Base-by-base conservation (phyloP, 1,284 basidiomycete genomes). In the Puccinia horiana region DNA sequence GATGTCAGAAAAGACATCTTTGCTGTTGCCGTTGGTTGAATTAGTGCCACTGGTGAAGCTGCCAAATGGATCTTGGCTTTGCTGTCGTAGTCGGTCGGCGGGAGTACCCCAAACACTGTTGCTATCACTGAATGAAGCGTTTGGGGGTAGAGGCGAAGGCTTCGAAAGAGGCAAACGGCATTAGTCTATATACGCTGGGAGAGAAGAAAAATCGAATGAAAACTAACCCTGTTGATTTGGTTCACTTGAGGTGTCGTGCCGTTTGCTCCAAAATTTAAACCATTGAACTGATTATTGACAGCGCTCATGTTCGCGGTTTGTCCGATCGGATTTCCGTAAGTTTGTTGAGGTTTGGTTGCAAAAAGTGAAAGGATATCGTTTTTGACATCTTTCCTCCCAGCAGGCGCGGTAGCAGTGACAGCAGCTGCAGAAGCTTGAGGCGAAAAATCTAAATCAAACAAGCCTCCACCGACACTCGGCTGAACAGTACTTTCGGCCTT, bases 351-450 rank as follows among this genome's bases (percentile, higher is more conserved):
- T 61, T 82, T 76, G 8, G 89, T 78, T n/a, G 92, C 91, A 86
- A 94, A 96, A 67, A 96, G 90, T 0, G 93, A 94, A 56, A 96
- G 89, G 84, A 96, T 96, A 84, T 96, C 93, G 83, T 93, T 90
- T 85, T 95, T 95, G 81, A 92, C 90, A 85, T 93, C 92, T 85
- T 93, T 92, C 85, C 89, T 90, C 42, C 87, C 84, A 8, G 88
- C 83, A 11, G 87, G 82, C 8, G 86, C 76, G 37, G 86, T 80
- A 8, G 85, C 75, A 4, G 86, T 85, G 35, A 87, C 85, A 2
- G 88, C 85, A 23, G 88, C 83, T 49, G 88, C 82, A 12, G 88
- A 84, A 18, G 89, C 83, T 0, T 91, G 89, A 0, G 91, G 88
- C 84, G 92, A 91, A 88, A 95, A 95, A 87, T 96, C 94, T 73